Base-by-base conservation (phyloP, 2,329 filamentous ascomycete species). In the Aspergillus niger region DNA sequence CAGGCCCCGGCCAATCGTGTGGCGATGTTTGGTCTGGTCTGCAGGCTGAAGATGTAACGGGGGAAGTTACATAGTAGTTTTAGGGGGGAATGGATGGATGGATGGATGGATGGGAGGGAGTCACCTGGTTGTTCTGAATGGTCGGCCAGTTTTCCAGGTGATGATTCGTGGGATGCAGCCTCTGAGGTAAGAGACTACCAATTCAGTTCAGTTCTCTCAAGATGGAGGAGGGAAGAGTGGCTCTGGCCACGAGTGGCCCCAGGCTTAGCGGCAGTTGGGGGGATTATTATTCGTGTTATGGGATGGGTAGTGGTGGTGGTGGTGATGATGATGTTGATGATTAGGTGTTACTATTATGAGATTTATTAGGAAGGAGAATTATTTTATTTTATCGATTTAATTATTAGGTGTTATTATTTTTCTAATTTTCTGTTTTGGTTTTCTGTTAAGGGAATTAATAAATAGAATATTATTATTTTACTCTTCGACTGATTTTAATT, bases 11-110 rank as follows among this genome's bases (percentile, higher is more conserved):
- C 61, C 54, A 55, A 55, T 59, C 51, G 30, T 10, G 44, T 49
- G 30, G 43, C 43, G 24, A 6, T 11, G 32, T 15, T 36, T 13
- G 10, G 32, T 36, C 32, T 36, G 32, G 32, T 36, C 41, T 50
- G 53, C 52, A 62, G 49, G 57, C 57, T 58, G 30, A 53, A 56
- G 38, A 56, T 56, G 57, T 57, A 62, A 59, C 55, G 49, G 58
- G 38, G 36, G 20, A 57, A 57, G 55, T 61, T 54, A 61, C 59
- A 61, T 54, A 48, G 47, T 26, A n/a, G 28, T 17, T 32, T 56
- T 36, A 36, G 32, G 32, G 32, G 32, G 32, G 32, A 5, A 36
- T 36, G 32, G 32, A 32, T 32, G 30, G 30, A 36, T 13, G 30
- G 30, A 11, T 5, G 30, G 30, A 13, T 13, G 32, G 32, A 5